phyloP scores from a whole-genome alignment of 352 stramenopile species.

The Globisporangium alternatum region DNA sequence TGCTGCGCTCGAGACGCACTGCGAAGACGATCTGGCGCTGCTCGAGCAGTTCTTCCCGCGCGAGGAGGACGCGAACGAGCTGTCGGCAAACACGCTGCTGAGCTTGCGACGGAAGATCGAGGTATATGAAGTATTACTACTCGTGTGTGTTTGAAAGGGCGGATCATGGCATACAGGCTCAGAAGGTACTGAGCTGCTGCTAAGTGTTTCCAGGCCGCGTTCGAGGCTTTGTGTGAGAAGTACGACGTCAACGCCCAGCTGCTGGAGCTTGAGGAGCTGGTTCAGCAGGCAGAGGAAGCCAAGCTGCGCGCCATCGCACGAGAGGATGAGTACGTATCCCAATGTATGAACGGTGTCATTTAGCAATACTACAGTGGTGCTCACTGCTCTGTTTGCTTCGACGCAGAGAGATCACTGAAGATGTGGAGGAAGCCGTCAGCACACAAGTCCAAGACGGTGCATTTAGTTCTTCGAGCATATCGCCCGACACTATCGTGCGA shows the following conservation, averaged over 20 bases:
- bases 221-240: slow-evolving; percentile 46
- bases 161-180: too few relatives aligned
- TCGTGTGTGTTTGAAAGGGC: background rate
- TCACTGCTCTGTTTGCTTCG: background rate
- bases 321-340: slow-evolving; percentile 18
- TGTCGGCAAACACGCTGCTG: slow-evolving; percentile 49
- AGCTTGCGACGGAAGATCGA: slow-evolving; percentile 55
- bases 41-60: slow-evolving; percentile 45
- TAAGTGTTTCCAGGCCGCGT: slow-evolving; percentile 23
- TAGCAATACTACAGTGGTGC: background rate
- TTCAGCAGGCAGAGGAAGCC: slow-evolving; percentile 39
- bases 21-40: slow-evolving; percentile 44
- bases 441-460: slow-evolving; percentile 9
- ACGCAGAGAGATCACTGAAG: background rate
- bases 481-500: slow-evolving; percentile 40
- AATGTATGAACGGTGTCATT: background rate
- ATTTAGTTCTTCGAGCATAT: background rate
- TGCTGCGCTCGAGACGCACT: slow-evolving; percentile 49
- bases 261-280: slow-evolving; percentile 41
- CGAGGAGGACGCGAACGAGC: slow-evolving; percentile 26
- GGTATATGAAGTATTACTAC: background rate
- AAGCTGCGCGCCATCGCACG: slow-evolving; percentile 33
- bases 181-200: background rate
- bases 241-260: slow-evolving; percentile 52
- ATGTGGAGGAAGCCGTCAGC: slow-evolving; percentile 2